Percentiles rank a stretch among this genome's conserved stretches.
phyloP scores from a whole-genome alignment of 345 rosid genomes.

The Populus davidiana region DNA sequence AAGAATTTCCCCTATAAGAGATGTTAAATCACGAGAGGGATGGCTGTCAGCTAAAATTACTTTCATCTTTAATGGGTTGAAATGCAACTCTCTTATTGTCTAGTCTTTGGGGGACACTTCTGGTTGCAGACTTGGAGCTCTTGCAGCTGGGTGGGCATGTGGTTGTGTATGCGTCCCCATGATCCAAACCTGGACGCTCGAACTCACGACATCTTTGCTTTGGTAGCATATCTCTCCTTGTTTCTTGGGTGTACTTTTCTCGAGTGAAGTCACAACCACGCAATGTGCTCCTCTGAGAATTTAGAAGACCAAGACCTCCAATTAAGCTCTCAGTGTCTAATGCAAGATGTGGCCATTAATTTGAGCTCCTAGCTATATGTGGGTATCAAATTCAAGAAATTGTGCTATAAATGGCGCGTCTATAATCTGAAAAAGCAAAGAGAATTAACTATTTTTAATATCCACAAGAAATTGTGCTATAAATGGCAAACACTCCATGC shows the following conservation, averaged over 20 bases:
- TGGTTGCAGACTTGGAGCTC: slow-evolving; percentile 66
- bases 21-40: too few relatives aligned
- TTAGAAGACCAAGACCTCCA: slow-evolving; percentile 5
- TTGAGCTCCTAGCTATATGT: background rate
- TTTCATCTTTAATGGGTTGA: too few relatives aligned
- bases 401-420: too few relatives aligned
- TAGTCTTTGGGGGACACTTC: background rate
- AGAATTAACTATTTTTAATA: too few relatives aligned
- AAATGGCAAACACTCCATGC: too few relatives aligned
- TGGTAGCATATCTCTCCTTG: slow-evolving; percentile 72
- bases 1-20: too few relatives aligned
- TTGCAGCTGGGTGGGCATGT: slow-evolving; percentile 75
- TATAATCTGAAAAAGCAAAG: too few relatives aligned
- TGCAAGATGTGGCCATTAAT: background rate
- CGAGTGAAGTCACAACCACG: slow-evolving; percentile 41
- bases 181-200: slow-evolving; percentile 97
- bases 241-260: slow-evolving; percentile 85
- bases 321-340: background rate
- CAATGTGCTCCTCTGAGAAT: background rate
- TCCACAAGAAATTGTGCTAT: too few relatives aligned
- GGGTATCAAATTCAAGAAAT: background rate
- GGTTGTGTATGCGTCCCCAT: slow-evolving; percentile 79
- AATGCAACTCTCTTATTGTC: too few relatives aligned
- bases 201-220: slow-evolving; percentile 66
- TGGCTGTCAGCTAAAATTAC: too few relatives aligned